Evolutionary conservation across 148 eudicot species (phyloP).

Genomic region (Dysphania ambrosioides): DNA sequence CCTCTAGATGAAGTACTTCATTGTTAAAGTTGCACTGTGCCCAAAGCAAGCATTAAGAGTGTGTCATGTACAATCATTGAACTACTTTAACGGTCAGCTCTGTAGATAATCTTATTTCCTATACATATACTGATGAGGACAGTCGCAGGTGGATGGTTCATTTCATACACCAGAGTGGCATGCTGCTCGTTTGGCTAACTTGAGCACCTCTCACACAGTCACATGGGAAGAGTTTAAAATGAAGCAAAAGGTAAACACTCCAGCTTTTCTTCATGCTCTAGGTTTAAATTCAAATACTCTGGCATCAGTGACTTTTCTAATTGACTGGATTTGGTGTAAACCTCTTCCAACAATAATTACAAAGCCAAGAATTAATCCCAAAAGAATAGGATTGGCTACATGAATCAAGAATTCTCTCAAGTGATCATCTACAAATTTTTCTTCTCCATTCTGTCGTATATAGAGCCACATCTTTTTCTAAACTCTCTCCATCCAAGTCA

Average conservation of each 20-base stretch:
- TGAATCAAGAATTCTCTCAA: no score
- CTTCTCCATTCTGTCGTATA: no score
- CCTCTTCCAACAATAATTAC: no score
- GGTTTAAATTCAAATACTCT: not conserved
- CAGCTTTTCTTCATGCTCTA: not conserved
- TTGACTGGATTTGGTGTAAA: not conserved
- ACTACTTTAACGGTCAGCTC: not conserved
- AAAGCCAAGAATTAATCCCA: no score
- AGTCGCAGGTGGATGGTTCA: slow-evolving; percentile 99
- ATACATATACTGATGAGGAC: slow-evolving; percentile 71
- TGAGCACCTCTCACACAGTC: slow-evolving; percentile 89
- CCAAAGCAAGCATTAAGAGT: slow-evolving; percentile 6
- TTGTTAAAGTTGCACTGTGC: not conserved
- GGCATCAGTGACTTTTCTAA: not conserved
- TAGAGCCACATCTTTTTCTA: no score
- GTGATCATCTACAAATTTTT: no score
- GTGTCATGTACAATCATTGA: not conserved
- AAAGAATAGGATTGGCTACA: no score
- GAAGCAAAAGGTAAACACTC: slow-evolving; percentile 87
- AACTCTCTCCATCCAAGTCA: no score
- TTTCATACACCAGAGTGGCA: slow-evolving; percentile 99
- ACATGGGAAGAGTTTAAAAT: slow-evolving; percentile 96
- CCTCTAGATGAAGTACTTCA: not conserved
- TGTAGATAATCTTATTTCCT: slow-evolving; percentile 16
- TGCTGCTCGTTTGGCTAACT: slow-evolving; percentile 99